Evolutionary conservation across 2,329 filamentous ascomycete species (phyloP), one percentile per base, ranked within the genome.

Genomic region (Purpureocillium lavendulum): DNA sequence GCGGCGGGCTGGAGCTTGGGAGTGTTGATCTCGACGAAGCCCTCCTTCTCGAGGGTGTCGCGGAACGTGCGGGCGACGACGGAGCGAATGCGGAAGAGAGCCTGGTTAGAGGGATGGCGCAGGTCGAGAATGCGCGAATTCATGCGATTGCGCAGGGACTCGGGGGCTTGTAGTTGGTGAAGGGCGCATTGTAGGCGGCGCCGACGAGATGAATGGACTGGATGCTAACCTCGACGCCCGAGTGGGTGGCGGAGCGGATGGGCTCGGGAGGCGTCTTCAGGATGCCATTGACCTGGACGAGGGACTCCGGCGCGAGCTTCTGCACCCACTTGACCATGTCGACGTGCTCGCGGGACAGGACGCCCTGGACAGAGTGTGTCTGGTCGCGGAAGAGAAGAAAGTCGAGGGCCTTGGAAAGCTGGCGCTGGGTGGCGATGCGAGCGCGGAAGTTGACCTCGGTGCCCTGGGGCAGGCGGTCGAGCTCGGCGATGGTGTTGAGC

Each of bases 1-100:
- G 89, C 89, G 11, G 84, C 82, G 2, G 87, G 86, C 66, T 94
- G 87, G 33, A 96, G 69, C 64, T 95, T 96, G 2, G 89, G 89
- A 0, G 87, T 94, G 57, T 95, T 87, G 44, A 96, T 95, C 61
- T 96, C 89, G 43, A 94, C 82, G 57, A 96, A 96, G 13, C 80
- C 82, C 46, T 82, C 70, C 3, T 73, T 70, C 49, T 90, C 84
- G 1, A 96, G 73, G 2, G 82, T 79, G 9, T 73, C 63, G 36
- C 89, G 84, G 72, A 95, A 96, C 18, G 84, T 71, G 51, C 83
- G 83, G 50, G 84, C 82, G 41, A 95, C 78, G 18, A 79, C 82
- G 4, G 87, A 84, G 49, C 92, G 86, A 36, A 95, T 79, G 43
- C 87, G 83, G 71, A 95, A 94, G 47, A 95, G 83, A 28, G 84